Percentiles rank a stretch among this genome's conserved stretches.
Evolutionary conservation across 2,329 filamentous ascomycete genomes (phyloP).

Genomic region (Ploettnerulaceae sp.): DNA sequence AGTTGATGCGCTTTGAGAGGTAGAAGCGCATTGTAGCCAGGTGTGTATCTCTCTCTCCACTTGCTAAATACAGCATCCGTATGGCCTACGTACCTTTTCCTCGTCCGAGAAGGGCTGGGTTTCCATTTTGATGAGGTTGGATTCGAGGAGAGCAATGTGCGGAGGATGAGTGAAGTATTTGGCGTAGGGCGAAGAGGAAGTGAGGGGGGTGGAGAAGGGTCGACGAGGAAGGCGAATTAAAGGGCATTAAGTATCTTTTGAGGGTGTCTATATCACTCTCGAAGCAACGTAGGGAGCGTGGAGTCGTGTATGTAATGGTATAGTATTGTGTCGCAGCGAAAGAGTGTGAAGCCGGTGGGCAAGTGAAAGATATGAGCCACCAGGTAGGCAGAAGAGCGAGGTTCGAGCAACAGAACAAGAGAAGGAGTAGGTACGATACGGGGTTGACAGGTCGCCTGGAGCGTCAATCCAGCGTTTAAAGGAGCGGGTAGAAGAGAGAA

Average conservation of each 20-base stretch:
- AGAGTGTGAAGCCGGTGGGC: conserved; percentile 21
- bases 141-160: not conserved
- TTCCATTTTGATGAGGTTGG: conserved; percentile 22
- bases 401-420: not conserved
- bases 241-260: conserved; percentile 27
- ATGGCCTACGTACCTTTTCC: conserved; percentile 31
- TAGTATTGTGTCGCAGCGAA: conserved; percentile 11
- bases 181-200: conserved; percentile 15
- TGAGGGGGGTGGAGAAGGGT: conserved; percentile 18
- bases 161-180: conserved; percentile 7
- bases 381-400: not conserved
- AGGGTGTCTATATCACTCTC: conserved; percentile 15
- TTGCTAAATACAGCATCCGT: too few relatives aligned
- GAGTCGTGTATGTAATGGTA: conserved; percentile 4
- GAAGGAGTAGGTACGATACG: not conserved
- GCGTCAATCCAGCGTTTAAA: conserved; percentile 8
- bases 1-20: conserved; percentile 16
- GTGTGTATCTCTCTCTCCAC: too few relatives aligned
- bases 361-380: conserved; percentile 8
- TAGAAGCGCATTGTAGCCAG: conserved; percentile 13
- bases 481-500: conserved; percentile 10
- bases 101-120: conserved; percentile 27
- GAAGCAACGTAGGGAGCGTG: conserved; percentile 18
- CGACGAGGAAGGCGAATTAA: conserved; percentile 21
- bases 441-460: conserved; percentile 8